phyloP scores from a whole-genome alignment of 768 basidiomycete species.

The Kwoniella bestiolae region DNA sequence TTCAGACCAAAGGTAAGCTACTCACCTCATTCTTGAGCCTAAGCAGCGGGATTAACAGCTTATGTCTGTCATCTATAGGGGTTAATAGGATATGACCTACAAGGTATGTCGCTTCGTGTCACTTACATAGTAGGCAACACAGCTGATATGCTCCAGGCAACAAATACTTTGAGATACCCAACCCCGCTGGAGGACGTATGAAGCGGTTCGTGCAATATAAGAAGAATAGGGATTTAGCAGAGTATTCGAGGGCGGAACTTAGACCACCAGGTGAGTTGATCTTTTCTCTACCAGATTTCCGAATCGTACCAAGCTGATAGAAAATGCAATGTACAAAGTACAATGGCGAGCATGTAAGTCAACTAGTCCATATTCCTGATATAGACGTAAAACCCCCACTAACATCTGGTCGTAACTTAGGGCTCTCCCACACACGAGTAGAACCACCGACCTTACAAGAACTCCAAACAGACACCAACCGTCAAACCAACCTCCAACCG shows the following conservation, averaged over 20 bases:
- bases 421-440: slow-evolving; percentile 50
- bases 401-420: no score
- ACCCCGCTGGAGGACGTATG: slow-evolving; percentile 41
- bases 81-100: slow-evolving; percentile 41
- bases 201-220: slow-evolving; percentile 48
- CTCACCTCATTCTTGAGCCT: neutral
- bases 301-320: no score
- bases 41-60: no score
- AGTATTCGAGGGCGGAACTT: slow-evolving; percentile 40
- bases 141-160: slow-evolving; percentile 32
- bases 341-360: slow-evolving; percentile 51
- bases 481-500: slow-evolving; percentile 31
- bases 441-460: slow-evolving; percentile 41
- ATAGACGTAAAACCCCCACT: no score
- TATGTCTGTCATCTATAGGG: neutral
- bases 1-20: slow-evolving; percentile 18
- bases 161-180: slow-evolving; percentile 44
- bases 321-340: no score
- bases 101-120: slow-evolving; percentile 18
- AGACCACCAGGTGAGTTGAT: slow-evolving; percentile 41
- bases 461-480: slow-evolving; percentile 32
- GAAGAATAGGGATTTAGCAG: slow-evolving; percentile 39
- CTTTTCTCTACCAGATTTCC: neutral
- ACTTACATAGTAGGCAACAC: neutral
- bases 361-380: no score